Base-by-base conservation (phyloP, 75 land plant genomes). In the Adiantum capillusveneris region DNA sequence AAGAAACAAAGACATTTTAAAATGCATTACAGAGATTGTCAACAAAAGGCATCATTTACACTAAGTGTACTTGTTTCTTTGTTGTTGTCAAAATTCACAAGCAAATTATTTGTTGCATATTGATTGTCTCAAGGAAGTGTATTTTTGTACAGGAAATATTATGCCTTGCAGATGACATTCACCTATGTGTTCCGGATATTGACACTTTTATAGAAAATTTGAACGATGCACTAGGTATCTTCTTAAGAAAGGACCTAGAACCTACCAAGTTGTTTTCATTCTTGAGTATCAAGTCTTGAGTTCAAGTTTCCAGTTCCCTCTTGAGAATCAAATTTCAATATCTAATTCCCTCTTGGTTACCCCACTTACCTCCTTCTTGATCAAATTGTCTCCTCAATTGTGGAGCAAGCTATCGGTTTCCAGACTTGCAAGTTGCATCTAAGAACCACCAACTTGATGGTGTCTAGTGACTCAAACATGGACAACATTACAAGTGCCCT, bases 231-330 rank as follows among this genome's bases (percentile, higher is more conserved):
- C 73, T 25, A 93, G 97, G 11, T 84, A 77, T 76, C 65, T 91
- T 22, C 72, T 91, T n/a, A 91, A 91, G 65, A 91, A 87, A 60
- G 97, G 97, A 29, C 79, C 79, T 28, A 85, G 76, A 53, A 84
- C 64, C 14, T 91, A 83, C 63, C 93, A 91, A 93, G 97, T 91
- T 66, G 11, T 65, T 22, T 27, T n/a, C 0, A 25, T 11, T 37
- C 37, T 34, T 5, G 7, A 9, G 3, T 34, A 34, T 34, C 37
- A 34, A n/a, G n/a, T n/a, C 37, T 5, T 34, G 37, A 34, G 9
- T 34, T 34, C 9, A 5, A 5, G 3, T 34, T 9, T 34, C 37
- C 9, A 34, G n/a, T 11, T 5, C 25, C 18, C 17, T n/a, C 19
- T 13, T 45, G 50, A 17, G 37, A 3, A 34, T 9, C n/a, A n/a